Evolutionary conservation across 2,329 filamentous ascomycete genomes (phyloP), one percentile per base, ranked within the genome.

Genomic region (Alternaria hordeiaustralica): DNA sequence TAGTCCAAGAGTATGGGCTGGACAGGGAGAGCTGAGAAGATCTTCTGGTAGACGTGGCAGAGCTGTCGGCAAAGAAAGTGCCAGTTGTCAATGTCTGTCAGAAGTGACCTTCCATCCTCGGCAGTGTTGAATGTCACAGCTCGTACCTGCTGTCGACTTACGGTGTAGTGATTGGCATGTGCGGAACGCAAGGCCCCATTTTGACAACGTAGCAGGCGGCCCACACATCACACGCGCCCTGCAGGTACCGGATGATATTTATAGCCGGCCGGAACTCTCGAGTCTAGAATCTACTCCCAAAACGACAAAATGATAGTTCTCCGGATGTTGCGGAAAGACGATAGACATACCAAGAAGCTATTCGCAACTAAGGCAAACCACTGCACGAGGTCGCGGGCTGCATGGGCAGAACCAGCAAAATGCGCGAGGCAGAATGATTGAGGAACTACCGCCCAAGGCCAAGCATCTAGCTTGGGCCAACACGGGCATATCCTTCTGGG

Each of bases 1-100:
- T 79, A 51, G 70, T 76, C 26, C 63, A 53, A 28, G 75, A 79
- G 60, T 78, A 79, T 55, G 51, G 64, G 21, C 58, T 79, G 43
- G 61, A 65, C 26, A 33, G 49, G 28, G 25, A 23, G 49, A 13
- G 49, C 20, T 51, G 49, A 51, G 36, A 30, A 12, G 36, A 12
- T 51, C 8, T 20, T 51, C 5, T 51, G 28, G 18, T 33, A 20
- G 28, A 10, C 13, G 28, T 36, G 49, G 28, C 36, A 33, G 20
- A 53, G 6, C 49, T 33, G 28, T 33, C 28, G 9, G 9, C 20
- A 21, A 7, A 36, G 49, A 51, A 20, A 11, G 18, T 41, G 36
- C 36, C 36, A 33, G 12, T 33, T 10, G 49, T n/a, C 12, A 51
- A 30, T 33, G 26, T 15, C 20, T 51, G 26, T 5, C 11, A 33